Evolutionary conservation across 1,284 basidiomycete genomes (phyloP).

Genomic region (Austropuccinia psidii): DNA sequence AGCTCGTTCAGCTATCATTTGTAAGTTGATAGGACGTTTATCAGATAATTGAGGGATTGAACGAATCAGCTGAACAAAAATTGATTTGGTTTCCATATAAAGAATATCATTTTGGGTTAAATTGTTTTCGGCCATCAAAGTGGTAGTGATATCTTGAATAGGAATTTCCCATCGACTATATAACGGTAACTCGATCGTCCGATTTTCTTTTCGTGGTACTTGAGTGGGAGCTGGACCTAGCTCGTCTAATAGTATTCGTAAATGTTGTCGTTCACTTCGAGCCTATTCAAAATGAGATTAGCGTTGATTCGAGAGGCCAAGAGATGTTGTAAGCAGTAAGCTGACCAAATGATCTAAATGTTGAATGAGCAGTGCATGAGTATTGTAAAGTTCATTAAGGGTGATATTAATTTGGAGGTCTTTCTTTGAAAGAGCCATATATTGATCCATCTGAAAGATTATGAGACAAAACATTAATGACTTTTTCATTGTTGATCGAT

Average conservation of each 20-base stretch:
- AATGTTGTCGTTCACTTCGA: slow-evolving; percentile 92
- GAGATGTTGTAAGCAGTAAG: not conserved
- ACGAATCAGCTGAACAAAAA: slow-evolving; percentile 93
- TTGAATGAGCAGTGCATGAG: slow-evolving; percentile 85
- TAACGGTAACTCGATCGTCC: slow-evolving; percentile 79
- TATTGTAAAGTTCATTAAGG: slow-evolving; percentile 98
- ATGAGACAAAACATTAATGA: not conserved
- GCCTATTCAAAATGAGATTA: slow-evolving; percentile 55
- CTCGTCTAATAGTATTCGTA: slow-evolving; percentile 91
- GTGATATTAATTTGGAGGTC: slow-evolving; percentile 97
- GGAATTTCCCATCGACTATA: slow-evolving; percentile 99
- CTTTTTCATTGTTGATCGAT: not conserved
- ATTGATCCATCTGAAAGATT: slow-evolving; percentile 80
- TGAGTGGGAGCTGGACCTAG: slow-evolving; percentile 83
- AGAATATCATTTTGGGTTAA: slow-evolving; percentile 97
- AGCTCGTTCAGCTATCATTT: slow-evolving; percentile 83
- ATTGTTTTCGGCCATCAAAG: slow-evolving; percentile 81
- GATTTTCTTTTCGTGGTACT: slow-evolving; percentile 95
- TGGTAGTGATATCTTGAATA: slow-evolving; percentile 91
- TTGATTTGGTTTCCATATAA: slow-evolving; percentile 99
- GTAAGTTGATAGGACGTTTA: slow-evolving; percentile 77
- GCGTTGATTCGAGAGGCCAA: not conserved
- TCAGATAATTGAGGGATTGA: slow-evolving; percentile 79
- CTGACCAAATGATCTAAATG: slow-evolving; percentile 84
- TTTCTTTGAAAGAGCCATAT: slow-evolving; percentile 99